Base-by-base conservation (phyloP, 1,284 basidiomycete species). In the Cutaneotrichosporon sp. region DNA sequence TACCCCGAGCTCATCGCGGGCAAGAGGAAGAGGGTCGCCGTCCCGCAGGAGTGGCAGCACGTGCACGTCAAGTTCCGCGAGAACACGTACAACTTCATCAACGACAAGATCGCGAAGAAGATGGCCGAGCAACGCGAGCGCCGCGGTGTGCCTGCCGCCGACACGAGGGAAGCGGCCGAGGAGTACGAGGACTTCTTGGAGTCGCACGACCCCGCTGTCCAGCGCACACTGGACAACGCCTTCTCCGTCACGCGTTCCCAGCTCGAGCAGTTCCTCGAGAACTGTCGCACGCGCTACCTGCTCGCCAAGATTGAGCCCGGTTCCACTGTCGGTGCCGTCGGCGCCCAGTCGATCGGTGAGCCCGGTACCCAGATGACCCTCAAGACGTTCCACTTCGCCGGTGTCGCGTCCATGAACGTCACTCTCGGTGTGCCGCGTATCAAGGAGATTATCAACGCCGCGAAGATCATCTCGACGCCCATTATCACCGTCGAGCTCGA, bases 321-420 rank as follows among this genome's bases (percentile, higher is more conserved):
- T 18, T 95, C 94, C 0, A 98, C 97, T 6, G 97, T 99, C 20
- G 97, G 97, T 55, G 97, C 97, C 18, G 93, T 99, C 51, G 97
- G 97, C 18, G 97, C 97, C 1, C 97, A 99, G 77, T 99, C 97
- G 8, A 99, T 99, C 67, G 97, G 97, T 77, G 97, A 99, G 80
- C 97, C 97, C 1, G 97, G 97, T 60, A 99, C 97, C 3, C 97
- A 99, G 76, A 99, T 99, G 97, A 99, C 97, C 8, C 81, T 99
- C 68, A 99, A 99, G 81, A 99, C 97, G 64, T 99, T 99, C 87
- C 97, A 99, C 84, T 99, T 99, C 81, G 97, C 97, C 73, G 97
- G 97, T 83, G 95, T 99, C 67, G 97, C 97, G 13, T 97, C 95
- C 36, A 99, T 99, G 97, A 99, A 98, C 82, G 93, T 99, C 69